Evolutionary conservation across 768 basidiomycete species (phyloP), one percentile per base, ranked within the genome.

Genomic region (Leccinum variicolor): DNA sequence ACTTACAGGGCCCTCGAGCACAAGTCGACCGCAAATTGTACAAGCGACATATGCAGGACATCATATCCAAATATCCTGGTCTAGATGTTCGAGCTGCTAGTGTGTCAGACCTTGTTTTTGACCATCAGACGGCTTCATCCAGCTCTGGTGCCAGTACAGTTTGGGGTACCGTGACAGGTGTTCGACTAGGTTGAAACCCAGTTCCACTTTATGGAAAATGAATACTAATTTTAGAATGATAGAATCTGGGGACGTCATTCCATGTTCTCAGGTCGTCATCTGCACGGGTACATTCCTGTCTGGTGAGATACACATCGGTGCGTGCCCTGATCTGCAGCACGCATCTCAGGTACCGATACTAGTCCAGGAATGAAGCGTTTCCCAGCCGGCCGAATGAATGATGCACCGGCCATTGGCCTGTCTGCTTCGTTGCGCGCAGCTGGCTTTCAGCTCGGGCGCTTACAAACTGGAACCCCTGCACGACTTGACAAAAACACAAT

Each of bases 211-310:
- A 17, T 23, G 10, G 41, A 5, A 31, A 26, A 14, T 8, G 23
- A 17, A 43, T 39, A 11, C 54, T 65, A 13, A 65, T 23, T 1
- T 14, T 45, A 28, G 14, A 57, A 29, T 41, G 21, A 11, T 69
- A 92, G 92, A 92, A 31, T 78, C 82, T 4, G 90, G 91, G 10
- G 87, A 93, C 52, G 66, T 85, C 17, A 84, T 95, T 28, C 74
- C 76, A 17, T 95, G 92, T 64, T 84, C 87, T 4, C 85, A 87
- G 62, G 90, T 94, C 11, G 89, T 96, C 28, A 81, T 96, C 14
- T 93, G 92, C 64, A 95, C 93, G 0, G 94, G 94, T 8, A 96
- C 94, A 0, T 96, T 96, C 68, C 80, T 96, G 25, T 88, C 89
- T 3, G 94, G 91, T 11, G 91, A 95, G 74, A 92, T 94, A 47